Conservation (phyloP, 495 filamentous ascomycete genomes). For the Hypoxylon lienhwacheense region DNA sequence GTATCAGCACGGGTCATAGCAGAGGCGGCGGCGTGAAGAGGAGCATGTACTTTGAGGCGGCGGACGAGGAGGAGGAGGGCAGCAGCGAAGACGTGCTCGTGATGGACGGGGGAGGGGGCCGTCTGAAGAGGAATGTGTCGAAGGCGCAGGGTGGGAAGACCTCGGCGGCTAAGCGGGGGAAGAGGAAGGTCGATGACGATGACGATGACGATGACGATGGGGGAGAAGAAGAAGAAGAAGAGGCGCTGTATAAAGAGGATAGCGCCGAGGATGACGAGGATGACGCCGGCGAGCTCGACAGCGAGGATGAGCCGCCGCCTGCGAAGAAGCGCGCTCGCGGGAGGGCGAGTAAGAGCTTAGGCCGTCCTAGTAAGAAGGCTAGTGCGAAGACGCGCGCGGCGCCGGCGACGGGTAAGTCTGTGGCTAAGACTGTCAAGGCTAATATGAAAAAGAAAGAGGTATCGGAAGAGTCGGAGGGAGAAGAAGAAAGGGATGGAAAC, state of each 20-base stretch:
- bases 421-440: background rate
- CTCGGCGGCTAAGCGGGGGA: too few relatives aligned
- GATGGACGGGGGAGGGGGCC: too few relatives aligned
- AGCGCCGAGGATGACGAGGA: constrained; percentile 27
- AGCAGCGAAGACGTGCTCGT: constrained; percentile 16
- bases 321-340: constrained; percentile 29
- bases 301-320: constrained; percentile 20
- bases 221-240: constrained; percentile 24
- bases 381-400: constrained; percentile 7
- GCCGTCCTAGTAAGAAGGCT: constrained; percentile 7
- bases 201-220: constrained; percentile 20
- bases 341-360: constrained; percentile 20
- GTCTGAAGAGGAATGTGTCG: too few relatives aligned
- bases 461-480: constrained; percentile 20
- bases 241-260: constrained; percentile 31
- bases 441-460: constrained; percentile 13
- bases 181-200: constrained; percentile 30
- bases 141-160: too few relatives aligned
- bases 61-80: constrained; percentile 17
- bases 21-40: too few relatives aligned
- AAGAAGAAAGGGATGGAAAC: constrained; percentile 24
- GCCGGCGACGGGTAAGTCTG: background rate
- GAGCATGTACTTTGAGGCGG: constrained; percentile 45
- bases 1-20: constrained; percentile 39
- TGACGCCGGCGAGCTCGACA: constrained; percentile 33